These are phyloP conservation scores for Peronospora belbahrii DNA, from an alignment of 352 stramenopile genomes.

Conservation along the genomic window DNA sequence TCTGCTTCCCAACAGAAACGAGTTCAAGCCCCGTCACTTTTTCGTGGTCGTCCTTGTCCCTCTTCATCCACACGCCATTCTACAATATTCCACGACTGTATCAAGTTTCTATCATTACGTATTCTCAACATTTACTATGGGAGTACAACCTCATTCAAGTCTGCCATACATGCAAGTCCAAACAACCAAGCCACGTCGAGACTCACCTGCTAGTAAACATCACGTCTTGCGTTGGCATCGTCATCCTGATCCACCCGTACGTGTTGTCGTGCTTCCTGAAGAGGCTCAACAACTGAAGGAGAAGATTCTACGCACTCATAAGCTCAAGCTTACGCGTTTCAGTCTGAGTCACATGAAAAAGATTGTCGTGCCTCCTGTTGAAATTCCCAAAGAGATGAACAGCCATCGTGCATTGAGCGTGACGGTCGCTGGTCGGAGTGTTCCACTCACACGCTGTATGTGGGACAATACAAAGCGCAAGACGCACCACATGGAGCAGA, in stretches of 20 bases:
- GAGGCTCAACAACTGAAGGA: conserved; percentile 37
- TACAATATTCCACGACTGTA: conserved; percentile 16
- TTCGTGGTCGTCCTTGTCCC: not conserved
- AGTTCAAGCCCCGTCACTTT: conserved; percentile 30
- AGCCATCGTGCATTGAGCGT: conserved; percentile 25
- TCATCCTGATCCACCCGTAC: conserved; percentile 19
- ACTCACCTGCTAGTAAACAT: conserved; percentile 24
- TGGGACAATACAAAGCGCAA: conserved; percentile 40
- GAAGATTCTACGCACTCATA: conserved; percentile 37
- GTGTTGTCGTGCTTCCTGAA: conserved; percentile 17
- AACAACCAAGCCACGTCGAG: conserved; percentile 18
- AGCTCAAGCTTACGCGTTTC: conserved; percentile 35
- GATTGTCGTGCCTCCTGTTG: conserved; percentile 43
- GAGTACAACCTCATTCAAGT: conserved; percentile 33
- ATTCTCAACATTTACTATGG: no score
- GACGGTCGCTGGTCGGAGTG: conserved; percentile 38
- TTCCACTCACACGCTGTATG: conserved; percentile 40
- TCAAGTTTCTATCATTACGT: no score
- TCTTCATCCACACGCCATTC: no score
- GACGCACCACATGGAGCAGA: conserved; percentile 38
- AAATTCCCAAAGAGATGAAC: conserved; percentile 39
- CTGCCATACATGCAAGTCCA: conserved; percentile 23
- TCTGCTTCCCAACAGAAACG: no score
- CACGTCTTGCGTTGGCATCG: conserved; percentile 28
- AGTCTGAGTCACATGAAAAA: conserved; percentile 48